These are phyloP conservation scores for Taphrina communis DNA, from an alignment of 1,139 yeast genomes.

Conservation along the genomic window DNA sequence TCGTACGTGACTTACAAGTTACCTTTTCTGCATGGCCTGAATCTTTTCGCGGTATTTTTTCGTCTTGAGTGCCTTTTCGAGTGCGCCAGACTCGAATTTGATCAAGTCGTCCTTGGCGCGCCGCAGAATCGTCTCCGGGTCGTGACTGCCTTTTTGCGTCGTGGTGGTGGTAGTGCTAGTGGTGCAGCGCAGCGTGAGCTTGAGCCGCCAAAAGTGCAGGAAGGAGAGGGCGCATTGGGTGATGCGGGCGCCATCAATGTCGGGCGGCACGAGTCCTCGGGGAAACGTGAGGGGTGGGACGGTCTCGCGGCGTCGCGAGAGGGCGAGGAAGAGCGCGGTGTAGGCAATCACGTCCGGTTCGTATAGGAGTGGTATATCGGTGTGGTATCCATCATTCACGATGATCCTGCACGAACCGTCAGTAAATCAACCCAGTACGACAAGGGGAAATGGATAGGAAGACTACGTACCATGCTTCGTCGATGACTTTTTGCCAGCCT, in stretches of 20 bases:
- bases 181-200: too few species aligned
- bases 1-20: too few species aligned
- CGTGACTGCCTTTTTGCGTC: not conserved
- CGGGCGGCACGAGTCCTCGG: slow-evolving; percentile 1
- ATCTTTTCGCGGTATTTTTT: slow-evolving; percentile 16
- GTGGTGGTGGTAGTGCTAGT: too few species aligned
- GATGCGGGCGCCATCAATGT: not conserved
- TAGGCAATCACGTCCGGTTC: slow-evolving; percentile 93
- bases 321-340: slow-evolving; percentile 63
- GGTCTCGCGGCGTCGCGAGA: slow-evolving; percentile 5
- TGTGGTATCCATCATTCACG: slow-evolving; percentile 85
- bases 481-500: slow-evolving; percentile 2
- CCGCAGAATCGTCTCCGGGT: slow-evolving; percentile 8
- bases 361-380: slow-evolving; percentile 78
- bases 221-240: slow-evolving; percentile 7
- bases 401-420: slow-evolving; percentile 65
- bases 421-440: not conserved
- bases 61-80: slow-evolving; percentile 2
- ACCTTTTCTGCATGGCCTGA: slow-evolving; percentile 26
- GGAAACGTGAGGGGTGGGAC: slow-evolving; percentile 1
- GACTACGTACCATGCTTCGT: slow-evolving; percentile 18
- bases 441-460: not conserved
- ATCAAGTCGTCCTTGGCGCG: slow-evolving; percentile 13
- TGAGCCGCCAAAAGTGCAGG: slow-evolving; percentile 14
- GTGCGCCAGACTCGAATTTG: slow-evolving; percentile 10